Evolutionary conservation across 2,329 filamentous ascomycete species (phyloP), one percentile per base, ranked within the genome.

Genomic region (Sporothrix globosa): DNA sequence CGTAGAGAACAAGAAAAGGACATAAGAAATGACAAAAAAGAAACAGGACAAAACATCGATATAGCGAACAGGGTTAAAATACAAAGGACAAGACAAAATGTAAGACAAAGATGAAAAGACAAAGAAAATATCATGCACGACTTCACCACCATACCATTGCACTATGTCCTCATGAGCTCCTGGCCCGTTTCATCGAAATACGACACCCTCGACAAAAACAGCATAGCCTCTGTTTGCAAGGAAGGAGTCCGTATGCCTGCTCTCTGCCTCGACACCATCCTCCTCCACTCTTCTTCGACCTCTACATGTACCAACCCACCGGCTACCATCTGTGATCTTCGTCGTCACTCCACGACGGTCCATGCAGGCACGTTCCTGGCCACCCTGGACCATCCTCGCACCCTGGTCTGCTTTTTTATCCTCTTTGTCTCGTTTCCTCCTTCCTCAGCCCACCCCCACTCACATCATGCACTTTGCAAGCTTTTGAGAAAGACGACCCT

Each of bases 351-450:
- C 63, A 52, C 46, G 46, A 9, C 46, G 46, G 46, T 46, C 61
- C 61, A 65, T 52, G 63, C 46, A 66, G 61, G 63, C 63, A 66
- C 63, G 63, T 66, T 66, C 46, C 63, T 52, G 63, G 19, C 46
- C n/a, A 44, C 24, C 61, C 61, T 66, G 27, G 24, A 13, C 60
- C 21, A 21, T n/a, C 10, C 41, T 41, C 24, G 41, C 10, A 9
- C 2, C 46, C 14, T 48, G n/a, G 21, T 24, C 60, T 65, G 41
- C 21, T 34, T n/a, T 17, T 34, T 6, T 34, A 7, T 34, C 34
- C 2, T 6, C 34, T 34, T 7, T 34, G 34, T 9, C n/a, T 10
- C 3, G 27, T 41, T 14, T 63, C 17, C 34, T 24, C 41, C n/a
- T 48, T 30, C 39, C 61, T 34, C 46, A 65, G 61, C 14, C 44